Evolutionary conservation across 371 early-diverging fungal genomes (phyloP), one percentile per base, ranked within the genome.

Genomic region (Dinochytrium kinnereticum): DNA sequence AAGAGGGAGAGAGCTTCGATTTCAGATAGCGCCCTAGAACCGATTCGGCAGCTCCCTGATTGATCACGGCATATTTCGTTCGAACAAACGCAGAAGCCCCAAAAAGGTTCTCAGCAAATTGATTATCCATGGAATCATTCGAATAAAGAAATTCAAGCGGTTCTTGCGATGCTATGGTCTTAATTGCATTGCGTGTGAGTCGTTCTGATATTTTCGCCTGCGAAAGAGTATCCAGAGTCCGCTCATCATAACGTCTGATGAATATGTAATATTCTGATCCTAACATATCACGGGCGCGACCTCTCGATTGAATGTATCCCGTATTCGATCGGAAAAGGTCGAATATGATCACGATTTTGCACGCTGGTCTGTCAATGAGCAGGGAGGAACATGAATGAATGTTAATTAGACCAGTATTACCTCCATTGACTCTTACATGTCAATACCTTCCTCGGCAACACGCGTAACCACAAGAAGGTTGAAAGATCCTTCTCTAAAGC

Each of bases 381-480:
- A 5, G 31, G 28, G 15, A 30, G 36, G 55, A 26, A 50, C 44
- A 7, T 55, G 21, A 19, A 70, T 40, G n/a, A 76, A 28, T 13
- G 26, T 17, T 39, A 68, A 33, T 33, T 38, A n/a, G n/a, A 49
- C 30, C 40, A 36, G 65, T 79, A 70, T 55, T 78, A 44, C 7
- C 19, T 44, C 19, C 44, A 74, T 30, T 69, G 72, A 72, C 82
- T 87, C 84, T 71, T 87, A 92, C 88, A 99, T 94, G 82, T 99
- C 99, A 3, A 99, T 80, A 3, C 99, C 99, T 82, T 98, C 96
- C 75, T 97, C 96, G 24, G 95, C 97, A 19, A 98, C 97, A 69
- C 91, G 90, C 10, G 99, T 98, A 10, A 97, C 93, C 38, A 98
- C 89, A 2, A 99, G 78, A 30, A 95, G 75, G 69, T 95, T 95